Conservation (phyloP, 2,329 filamentous ascomycete genomes). For the Fonsecaea erecta region DNA sequence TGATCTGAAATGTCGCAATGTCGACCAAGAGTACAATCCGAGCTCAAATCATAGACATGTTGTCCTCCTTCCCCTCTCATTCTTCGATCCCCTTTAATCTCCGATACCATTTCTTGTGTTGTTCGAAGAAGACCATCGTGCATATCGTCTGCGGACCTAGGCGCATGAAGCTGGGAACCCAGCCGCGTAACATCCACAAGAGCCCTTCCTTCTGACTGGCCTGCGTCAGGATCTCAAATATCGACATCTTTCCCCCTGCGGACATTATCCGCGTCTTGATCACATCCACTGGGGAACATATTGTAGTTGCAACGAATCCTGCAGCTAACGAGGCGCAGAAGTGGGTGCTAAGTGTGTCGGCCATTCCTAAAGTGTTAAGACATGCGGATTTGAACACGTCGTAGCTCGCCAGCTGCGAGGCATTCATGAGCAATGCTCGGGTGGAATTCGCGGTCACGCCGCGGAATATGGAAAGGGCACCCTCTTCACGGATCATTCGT, state of each 20-base stretch:
- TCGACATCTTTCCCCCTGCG: slow-evolving; percentile 50
- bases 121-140: slow-evolving; percentile 69
- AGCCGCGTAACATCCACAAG: slow-evolving; percentile 68
- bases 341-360: slow-evolving; percentile 64
- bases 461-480: slow-evolving; percentile 74
- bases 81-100: slow-evolving; percentile 45
- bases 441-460: slow-evolving; percentile 70
- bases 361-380: slow-evolving; percentile 57
- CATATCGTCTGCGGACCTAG: slow-evolving; percentile 69
- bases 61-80: not conserved
- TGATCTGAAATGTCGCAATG: not conserved
- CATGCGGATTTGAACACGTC: slow-evolving; percentile 66
- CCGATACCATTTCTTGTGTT: slow-evolving; percentile 68
- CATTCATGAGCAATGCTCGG: slow-evolving; percentile 68
- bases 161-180: slow-evolving; percentile 70
- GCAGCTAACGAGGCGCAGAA: slow-evolving; percentile 66
- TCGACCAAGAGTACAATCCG: not conserved
- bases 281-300: slow-evolving; percentile 70
- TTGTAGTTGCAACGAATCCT: slow-evolving; percentile 68
- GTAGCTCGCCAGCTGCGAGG: slow-evolving; percentile 67
- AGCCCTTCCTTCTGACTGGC: slow-evolving; percentile 63
- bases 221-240: slow-evolving; percentile 57
- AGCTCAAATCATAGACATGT: not conserved
- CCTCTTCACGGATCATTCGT: slow-evolving; percentile 87
- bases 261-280: slow-evolving; percentile 71